Conservation (phyloP, 768 basidiomycete species). For the Sutorius australiensis region DNA sequence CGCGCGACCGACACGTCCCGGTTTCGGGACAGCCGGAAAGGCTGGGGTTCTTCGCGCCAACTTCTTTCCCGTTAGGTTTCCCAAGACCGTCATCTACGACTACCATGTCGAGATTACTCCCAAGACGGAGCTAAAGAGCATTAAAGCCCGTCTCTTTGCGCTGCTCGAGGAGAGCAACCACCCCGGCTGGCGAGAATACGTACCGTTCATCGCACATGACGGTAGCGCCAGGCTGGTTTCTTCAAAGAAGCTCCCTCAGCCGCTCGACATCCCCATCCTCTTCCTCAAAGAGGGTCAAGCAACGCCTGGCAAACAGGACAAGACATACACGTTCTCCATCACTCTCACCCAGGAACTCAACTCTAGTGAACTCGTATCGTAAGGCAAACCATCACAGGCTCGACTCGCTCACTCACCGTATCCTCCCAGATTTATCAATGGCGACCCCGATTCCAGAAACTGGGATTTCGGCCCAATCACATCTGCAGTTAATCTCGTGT, state of each 20-base stretch:
- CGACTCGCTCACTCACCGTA: not conserved
- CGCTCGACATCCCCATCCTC: conserved; percentile 30
- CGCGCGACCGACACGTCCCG: conserved; percentile 43
- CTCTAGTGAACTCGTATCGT: conserved; percentile 31
- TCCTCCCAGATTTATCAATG: conserved; percentile 37
- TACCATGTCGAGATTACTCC: conserved; percentile 42
- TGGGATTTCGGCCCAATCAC: conserved; percentile 42
- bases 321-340: conserved; percentile 39
- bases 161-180: conserved; percentile 39
- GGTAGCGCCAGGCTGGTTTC: conserved; percentile 41
- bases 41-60: conserved; percentile 44
- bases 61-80: conserved; percentile 45
- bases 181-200: conserved; percentile 36
- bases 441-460: conserved; percentile 32
- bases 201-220: conserved; percentile 40
- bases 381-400: conserved; percentile 8
- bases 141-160: conserved; percentile 39
- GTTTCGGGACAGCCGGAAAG: conserved; percentile 41
- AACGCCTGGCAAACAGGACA: conserved; percentile 28
- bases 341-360: conserved; percentile 30
- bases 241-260: conserved; percentile 35
- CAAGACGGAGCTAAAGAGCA: conserved; percentile 32
- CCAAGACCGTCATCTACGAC: conserved; percentile 39
- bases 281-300: conserved; percentile 41
- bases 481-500: conserved; percentile 45